Percentiles rank a stretch among this genome's conserved stretches.
Conservation (phyloP, 495 filamentous ascomycete species). For the Hyphodiscus hymeniophilus region DNA sequence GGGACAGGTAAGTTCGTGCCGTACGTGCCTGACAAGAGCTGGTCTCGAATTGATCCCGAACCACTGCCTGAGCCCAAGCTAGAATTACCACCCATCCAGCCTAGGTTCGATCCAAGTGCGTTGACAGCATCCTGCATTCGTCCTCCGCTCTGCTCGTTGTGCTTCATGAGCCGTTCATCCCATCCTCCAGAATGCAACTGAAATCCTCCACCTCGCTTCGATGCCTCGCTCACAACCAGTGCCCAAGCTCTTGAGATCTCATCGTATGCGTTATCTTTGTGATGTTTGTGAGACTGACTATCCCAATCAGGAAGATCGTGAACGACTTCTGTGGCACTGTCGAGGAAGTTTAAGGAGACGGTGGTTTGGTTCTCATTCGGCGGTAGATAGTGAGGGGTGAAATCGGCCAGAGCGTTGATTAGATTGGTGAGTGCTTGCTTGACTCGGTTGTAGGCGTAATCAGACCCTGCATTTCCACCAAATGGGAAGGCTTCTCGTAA, state of each 20-base stretch:
- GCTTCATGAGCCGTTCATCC: constrained; percentile 81
- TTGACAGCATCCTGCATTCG: constrained; percentile 73
- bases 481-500: constrained; percentile 79
- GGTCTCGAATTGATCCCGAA: constrained; percentile 62
- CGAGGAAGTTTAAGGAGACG: constrained; percentile 74
- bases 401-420: constrained; percentile 84
- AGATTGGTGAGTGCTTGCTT: constrained; percentile 71
- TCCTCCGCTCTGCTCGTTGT: constrained; percentile 80
- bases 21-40: constrained; percentile 72
- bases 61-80: constrained; percentile 28
- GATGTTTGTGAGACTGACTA: constrained; percentile 73
- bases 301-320: constrained; percentile 85
- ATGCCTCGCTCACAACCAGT: constrained; percentile 81
- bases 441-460: constrained; percentile 93
- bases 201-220: constrained; percentile 86
- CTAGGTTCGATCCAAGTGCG: constrained; percentile 63
- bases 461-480: constrained; percentile 71
- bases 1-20: constrained; percentile 55
- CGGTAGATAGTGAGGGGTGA: constrained; percentile 90
- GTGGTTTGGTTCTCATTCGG: constrained; percentile 77
- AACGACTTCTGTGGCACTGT: constrained; percentile 81
- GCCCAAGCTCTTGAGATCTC: constrained; percentile 93
- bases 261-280: constrained; percentile 91
- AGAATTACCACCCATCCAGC: constrained; percentile 58
- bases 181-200: constrained; percentile 85